phyloP scores from a whole-genome alignment of 768 basidiomycete species.

The Trametes maxima region DNA sequence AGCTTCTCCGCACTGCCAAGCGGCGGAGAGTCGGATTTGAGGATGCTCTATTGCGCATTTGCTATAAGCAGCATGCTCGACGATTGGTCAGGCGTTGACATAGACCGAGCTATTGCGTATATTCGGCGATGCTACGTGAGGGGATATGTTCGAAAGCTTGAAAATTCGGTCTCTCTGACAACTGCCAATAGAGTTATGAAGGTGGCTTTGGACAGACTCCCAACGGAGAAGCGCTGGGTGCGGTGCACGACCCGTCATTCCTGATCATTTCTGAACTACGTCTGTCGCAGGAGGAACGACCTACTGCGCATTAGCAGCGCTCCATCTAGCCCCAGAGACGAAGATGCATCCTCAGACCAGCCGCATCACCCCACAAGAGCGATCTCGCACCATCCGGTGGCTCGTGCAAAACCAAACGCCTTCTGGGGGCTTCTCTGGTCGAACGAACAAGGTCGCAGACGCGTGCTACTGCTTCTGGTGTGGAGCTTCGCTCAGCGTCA shows the following conservation, averaged over 20 bases:
- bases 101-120: constrained; percentile 61
- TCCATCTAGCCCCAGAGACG: constrained; percentile 51
- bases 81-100: constrained; percentile 77
- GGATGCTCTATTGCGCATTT: constrained; percentile 87
- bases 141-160: background rate
- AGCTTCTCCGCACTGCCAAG: constrained; percentile 77
- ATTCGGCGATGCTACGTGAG: constrained; percentile 74
- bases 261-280: background rate
- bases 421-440: constrained; percentile 83
- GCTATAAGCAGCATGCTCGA: constrained; percentile 77
- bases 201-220: constrained; percentile 89
- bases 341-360: constrained; percentile 18
- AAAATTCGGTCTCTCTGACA: background rate
- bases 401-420: constrained; percentile 70
- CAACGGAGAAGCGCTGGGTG: constrained; percentile 84
- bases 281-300: constrained; percentile 78
- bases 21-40: constrained; percentile 73
- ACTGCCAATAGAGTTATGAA: constrained; percentile 71
- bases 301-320: constrained; percentile 84
- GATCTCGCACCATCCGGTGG: constrained; percentile 70
- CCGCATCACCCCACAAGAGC: constrained; percentile 41
- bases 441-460: constrained; percentile 86
- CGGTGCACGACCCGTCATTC: constrained; percentile 13
- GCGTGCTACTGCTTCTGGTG: constrained; percentile 99
- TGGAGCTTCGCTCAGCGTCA: constrained; percentile 75